Evolutionary conservation across 2,329 filamentous ascomycete species (phyloP), one percentile per base, ranked within the genome.

Genomic region (Colletotrichum sp.): DNA sequence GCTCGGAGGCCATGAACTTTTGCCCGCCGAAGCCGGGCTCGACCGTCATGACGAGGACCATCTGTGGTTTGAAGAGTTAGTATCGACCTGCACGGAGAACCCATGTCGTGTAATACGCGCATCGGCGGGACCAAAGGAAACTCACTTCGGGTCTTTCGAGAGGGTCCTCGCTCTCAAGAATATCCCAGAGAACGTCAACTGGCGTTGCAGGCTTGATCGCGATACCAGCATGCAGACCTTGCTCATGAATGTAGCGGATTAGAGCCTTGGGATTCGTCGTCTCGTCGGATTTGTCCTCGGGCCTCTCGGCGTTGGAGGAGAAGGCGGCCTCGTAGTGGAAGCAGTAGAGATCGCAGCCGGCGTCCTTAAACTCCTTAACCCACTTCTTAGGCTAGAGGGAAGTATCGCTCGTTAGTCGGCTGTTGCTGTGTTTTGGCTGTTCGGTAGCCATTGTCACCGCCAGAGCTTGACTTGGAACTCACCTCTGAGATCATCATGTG

Each of bases 401-500:
- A 51, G 51, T 8, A 54, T 63, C 18, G 43, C 47, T 36, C 18
- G 58, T 72, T 61, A 72, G 61, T 43, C 29, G 24, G 29, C 7
- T 33, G 18, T 16, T 36, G 9, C 51, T 21, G 18, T 59, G 16
- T 18, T 18, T 5, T 21, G 13, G 33, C 29, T 21, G 31, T 31
- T 12, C 9, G 29, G 6, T 34, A 11, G 21, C 29, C 57, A 34
- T 21, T 36, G 54, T 57, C 27, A 12, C 24, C 57, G 21, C 8
- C 33, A 15, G 8, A 24, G n/a, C 12, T 21, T n/a, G 54, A 24
- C 31, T 34, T 31, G 8, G 21, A n/a, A 38, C 85, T 78, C 88
- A 96, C 95, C 93, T 99, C 96, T 80, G 95, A 92, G 82, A 99
- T 98, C 97, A 99, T 99, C 97, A 99, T 98, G 86, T 99, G 97